Evolutionary conservation across 306 rosid genomes (phyloP), one percentile per base, ranked within the genome.

Genomic region (Castanea crenata): DNA sequence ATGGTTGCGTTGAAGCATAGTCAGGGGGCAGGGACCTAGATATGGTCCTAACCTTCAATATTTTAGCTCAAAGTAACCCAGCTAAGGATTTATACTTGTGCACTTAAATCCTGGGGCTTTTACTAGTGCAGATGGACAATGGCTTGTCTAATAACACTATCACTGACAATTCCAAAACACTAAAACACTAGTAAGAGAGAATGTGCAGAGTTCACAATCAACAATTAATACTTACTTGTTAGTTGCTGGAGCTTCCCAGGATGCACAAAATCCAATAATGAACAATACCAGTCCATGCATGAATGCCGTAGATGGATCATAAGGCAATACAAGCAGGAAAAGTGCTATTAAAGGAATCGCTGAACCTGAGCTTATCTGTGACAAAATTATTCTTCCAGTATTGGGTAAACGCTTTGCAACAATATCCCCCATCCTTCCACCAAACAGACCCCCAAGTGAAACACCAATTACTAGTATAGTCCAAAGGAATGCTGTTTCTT

Each of bases 361-460:
- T 2, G 92, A 93, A 73, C 83, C 89, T 1, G 98, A 83, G 27
- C 97, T 93, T 71, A 92, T 92, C 85, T 92, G 96, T 2, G 96
- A 86, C 52, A 93, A 74, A 29, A 92, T 71, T 75, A 93, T 92
- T 73, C 97, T 90, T 6, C 97, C 92, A 11, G 89, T 46, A 81
- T 92, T 86, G 6, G 98, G 98, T 21, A 90, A 86, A 9, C 81
- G 79, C 56, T 73, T 72, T 20, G 98, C 85, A 44, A 92, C 82
- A 35, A 63, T 34, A 85, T 92, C 98, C 10, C 97, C 98, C 88
- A 92, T 88, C 75, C 65, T 73, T 21, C 97, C 97, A 74, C 97
- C 97, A 61, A 94, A 89, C 68, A 92, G 80, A 46, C 87, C 85
- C 18, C 98, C 98, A 9, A 92, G 54, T 23, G 97, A 90, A 80